These are phyloP conservation scores for Coniochaeta ligniaria DNA, from an alignment of 2,329 filamentous ascomycete species.

Conservation along the genomic window DNA sequence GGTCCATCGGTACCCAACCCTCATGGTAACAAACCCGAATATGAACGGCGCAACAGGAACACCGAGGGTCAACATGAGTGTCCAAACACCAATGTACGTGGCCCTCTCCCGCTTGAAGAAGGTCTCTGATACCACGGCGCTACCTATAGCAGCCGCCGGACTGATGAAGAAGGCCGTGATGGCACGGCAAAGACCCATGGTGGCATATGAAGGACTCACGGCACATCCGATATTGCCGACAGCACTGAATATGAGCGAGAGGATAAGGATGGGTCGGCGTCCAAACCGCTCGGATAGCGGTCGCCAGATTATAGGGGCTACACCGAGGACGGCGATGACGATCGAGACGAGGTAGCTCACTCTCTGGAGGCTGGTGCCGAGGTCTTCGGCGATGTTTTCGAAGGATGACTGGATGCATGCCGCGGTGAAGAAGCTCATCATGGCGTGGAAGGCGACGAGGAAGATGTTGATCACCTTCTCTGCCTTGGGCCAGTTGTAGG, in stretches of 20 bases:
- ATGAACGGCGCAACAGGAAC: constrained; percentile 23
- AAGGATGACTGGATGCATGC: constrained; percentile 48
- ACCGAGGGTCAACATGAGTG: constrained; percentile 22
- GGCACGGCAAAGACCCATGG: constrained; percentile 44
- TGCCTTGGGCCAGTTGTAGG: constrained; percentile 48
- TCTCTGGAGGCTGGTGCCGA: constrained; percentile 37
- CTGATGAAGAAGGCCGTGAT: constrained; percentile 48
- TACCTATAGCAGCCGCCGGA: constrained; percentile 43
- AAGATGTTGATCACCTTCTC: constrained; percentile 46
- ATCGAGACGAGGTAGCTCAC: constrained; percentile 47
- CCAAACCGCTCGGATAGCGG: constrained; percentile 47
- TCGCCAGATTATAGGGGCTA: constrained; percentile 48
- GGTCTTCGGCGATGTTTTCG: constrained; percentile 41
- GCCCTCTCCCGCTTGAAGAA: constrained; percentile 49
- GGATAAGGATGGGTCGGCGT: constrained; percentile 44
- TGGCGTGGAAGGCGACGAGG: constrained; percentile 49
- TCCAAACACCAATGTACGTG: constrained; percentile 52
- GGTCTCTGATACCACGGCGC: constrained; percentile 48
- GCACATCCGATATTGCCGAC: constrained; percentile 48
- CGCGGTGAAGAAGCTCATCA: constrained; percentile 49
- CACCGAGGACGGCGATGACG: constrained; percentile 47
- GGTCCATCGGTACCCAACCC: constrained; percentile 50
- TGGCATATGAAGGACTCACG: constrained; percentile 35
- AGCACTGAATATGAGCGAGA: constrained; percentile 38
- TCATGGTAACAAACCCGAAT: constrained; percentile 38